Percentiles rank a stretch among this genome's conserved stretches.
phyloP scores from a whole-genome alignment of 2,329 filamentous ascomycete species.

The Alternaria incomplexa region DNA sequence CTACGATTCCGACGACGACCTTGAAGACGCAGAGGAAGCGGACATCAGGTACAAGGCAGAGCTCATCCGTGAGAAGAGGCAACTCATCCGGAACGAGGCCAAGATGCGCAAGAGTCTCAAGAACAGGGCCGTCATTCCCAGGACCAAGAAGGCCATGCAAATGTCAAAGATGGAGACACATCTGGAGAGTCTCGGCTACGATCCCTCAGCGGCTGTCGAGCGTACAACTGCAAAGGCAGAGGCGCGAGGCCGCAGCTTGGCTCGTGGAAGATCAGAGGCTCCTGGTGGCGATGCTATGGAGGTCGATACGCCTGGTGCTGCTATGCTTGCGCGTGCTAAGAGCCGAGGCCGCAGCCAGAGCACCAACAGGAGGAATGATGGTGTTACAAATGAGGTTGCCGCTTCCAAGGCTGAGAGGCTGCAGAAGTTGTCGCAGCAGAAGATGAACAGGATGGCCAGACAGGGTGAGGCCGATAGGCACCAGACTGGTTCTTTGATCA shows the following conservation, averaged over 20 bases:
- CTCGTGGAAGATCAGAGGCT: conserved; percentile 62
- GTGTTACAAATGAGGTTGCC: conserved; percentile 70
- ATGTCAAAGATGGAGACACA: conserved; percentile 86
- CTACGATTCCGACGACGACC: conserved; percentile 76
- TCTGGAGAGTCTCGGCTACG: conserved; percentile 83
- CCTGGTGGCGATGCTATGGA: conserved; percentile 76
- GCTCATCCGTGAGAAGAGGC: conserved; percentile 92
- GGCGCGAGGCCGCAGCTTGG: conserved; percentile 73
- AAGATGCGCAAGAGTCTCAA: conserved; percentile 96
- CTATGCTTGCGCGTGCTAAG: conserved; percentile 64
- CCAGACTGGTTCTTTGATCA: conserved; percentile 77
- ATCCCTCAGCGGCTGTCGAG: conserved; percentile 75
- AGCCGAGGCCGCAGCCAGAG: conserved; percentile 71
- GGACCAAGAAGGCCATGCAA: conserved; percentile 79
- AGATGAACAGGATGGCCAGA: conserved; percentile 97
- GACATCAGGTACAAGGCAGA: conserved; percentile 91
- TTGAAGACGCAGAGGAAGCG: conserved; percentile 87
- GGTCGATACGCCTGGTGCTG: conserved; percentile 52
- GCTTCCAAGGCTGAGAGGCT: conserved; percentile 83
- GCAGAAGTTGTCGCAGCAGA: conserved; percentile 90
- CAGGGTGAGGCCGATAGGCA: conserved; percentile 97
- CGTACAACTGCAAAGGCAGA: conserved; percentile 68
- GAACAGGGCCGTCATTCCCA: conserved; percentile 93
- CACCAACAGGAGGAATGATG: conserved; percentile 75
- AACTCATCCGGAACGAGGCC: conserved; percentile 90